phyloP scores from a whole-genome alignment of 495 filamentous ascomycete species.

The Trypethelium eluteriae region DNA sequence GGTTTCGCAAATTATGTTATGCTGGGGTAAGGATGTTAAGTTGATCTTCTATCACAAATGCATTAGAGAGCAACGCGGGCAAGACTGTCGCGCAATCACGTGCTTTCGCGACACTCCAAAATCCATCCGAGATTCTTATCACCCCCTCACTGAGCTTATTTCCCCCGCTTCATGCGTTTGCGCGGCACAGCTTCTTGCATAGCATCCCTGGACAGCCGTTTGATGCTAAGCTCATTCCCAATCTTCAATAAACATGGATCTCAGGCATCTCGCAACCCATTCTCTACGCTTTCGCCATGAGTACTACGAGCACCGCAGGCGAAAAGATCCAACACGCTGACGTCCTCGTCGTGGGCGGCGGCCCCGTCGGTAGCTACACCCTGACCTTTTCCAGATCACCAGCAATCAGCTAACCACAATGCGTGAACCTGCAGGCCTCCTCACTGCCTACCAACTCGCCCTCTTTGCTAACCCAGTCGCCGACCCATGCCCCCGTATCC shows the following conservation, averaged over 20 bases:
- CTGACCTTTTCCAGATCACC: background rate
- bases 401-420: background rate
- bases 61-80: too few species aligned
- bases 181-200: too few species aligned
- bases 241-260: background rate
- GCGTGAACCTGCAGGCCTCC: constrained; percentile 25
- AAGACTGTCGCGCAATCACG: too few species aligned
- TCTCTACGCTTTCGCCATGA: background rate
- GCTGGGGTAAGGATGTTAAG: too few species aligned
- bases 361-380: constrained; percentile 9
- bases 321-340: background rate
- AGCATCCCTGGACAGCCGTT: background rate
- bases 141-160: background rate
- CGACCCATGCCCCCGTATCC: constrained; percentile 20
- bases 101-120: too few species aligned
- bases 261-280: background rate
- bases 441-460: constrained; percentile 40
- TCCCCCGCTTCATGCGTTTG: background rate
- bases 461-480: constrained; percentile 26
- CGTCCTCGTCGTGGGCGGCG: constrained; percentile 15
- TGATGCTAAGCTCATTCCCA: background rate
- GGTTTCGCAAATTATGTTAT: too few species aligned
- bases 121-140: too few species aligned
- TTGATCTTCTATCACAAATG: too few species aligned
- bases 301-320: background rate